These are phyloP conservation scores for Capsicum baccatum DNA, from an alignment of 257 asterid species.

Conservation along the genomic window DNA sequence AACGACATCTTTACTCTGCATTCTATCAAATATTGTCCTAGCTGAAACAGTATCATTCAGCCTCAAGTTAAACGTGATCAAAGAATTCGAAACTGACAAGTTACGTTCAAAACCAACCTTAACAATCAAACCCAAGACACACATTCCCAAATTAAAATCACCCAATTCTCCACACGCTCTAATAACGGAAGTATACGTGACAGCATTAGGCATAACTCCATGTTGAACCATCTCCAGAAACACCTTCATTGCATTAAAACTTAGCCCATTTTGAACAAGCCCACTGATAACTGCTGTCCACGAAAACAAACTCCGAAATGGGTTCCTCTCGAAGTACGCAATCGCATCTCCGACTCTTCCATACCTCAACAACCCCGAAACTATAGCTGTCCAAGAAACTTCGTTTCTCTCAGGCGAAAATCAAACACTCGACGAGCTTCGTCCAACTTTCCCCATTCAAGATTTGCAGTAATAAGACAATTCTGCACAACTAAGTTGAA, in stretches of 20 bases:
- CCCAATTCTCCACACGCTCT: conserved; percentile 68
- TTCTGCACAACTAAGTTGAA: conserved; percentile 70
- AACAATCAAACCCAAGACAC: conserved; percentile 55
- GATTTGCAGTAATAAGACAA: conserved; percentile 62
- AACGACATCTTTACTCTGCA: conserved; percentile 68
- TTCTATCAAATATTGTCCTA: conserved; percentile 53
- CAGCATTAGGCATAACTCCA: conserved; percentile 63
- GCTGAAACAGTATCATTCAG: conserved; percentile 57
- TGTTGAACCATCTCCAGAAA: conserved; percentile 57
- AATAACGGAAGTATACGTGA: conserved; percentile 65
- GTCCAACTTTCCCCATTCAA: conserved; percentile 56
- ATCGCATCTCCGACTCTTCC: conserved; percentile 69
- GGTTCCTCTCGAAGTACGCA: conserved; percentile 61
- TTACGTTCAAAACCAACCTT: conserved; percentile 63
- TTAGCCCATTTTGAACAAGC: conserved; percentile 61
- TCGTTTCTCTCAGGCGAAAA: conserved; percentile 79
- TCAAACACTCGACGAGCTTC: conserved; percentile 68
- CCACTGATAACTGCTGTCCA: conserved; percentile 83
- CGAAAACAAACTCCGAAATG: conserved; percentile 51
- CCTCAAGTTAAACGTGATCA: conserved; percentile 57
- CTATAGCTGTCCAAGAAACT: conserved; percentile 77
- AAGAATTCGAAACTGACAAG: conserved; percentile 67
- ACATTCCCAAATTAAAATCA: conserved; percentile 56
- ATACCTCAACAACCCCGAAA: conserved; percentile 62
- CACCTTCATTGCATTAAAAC: conserved; percentile 54